Evolutionary conservation across 192 early-diverging fungal genomes (phyloP), one percentile per base, ranked within the genome.

Genomic region (Hyaloraphidium curvatum): DNA sequence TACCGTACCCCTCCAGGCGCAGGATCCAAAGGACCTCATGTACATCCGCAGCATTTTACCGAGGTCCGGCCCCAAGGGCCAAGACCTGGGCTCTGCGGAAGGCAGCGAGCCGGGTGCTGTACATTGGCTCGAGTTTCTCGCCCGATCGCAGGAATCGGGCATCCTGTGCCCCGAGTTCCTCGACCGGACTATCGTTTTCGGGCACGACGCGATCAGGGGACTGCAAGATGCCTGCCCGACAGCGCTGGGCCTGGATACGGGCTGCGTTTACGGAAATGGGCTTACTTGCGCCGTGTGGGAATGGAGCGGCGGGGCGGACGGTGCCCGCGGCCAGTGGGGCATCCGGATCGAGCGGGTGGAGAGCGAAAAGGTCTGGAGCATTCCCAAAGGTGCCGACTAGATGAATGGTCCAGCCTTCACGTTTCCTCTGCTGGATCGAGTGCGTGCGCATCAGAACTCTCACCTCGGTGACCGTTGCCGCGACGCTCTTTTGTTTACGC

Each of bases 191-290:
- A 55, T 81, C 9, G 71, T 73, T 17, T 85, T 82, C 61, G 83
- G 83, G 0, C 83, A 85, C 61, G 80, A 77, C 50, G 77, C 83
- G 23, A 58, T 70, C 1, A 58, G 78, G 26, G 67, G 63, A 4
- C 58, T 86, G 25, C 68, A 77, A n/a, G n/a, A n/a, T 40, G 43
- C 83, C 14, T 65, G 67, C 54, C 29, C 50, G 0, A 66, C 67
- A 40, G 70, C 77, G 1, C 70, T 74, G 59, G 83, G 83, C 9
- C 43, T 83, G 4, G 83, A 86, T 55, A 70, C 74, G 3, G 77
- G 78, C 5, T 86, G 83, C 53, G 80, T 81, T 3, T 71, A 80
- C 54, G 81, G 81, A 13, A 61, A 73, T 2, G 35, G 70, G 33
- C 54, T 86, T 52, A 79, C 80, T n/a, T n/a, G n/a, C n/a, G n/a